A percentile compares a stretch with the other conserved stretches of the same genome.
Evolutionary conservation across 768 basidiomycete genomes (phyloP).

Genomic region (Pleurotus tuber-regium): DNA sequence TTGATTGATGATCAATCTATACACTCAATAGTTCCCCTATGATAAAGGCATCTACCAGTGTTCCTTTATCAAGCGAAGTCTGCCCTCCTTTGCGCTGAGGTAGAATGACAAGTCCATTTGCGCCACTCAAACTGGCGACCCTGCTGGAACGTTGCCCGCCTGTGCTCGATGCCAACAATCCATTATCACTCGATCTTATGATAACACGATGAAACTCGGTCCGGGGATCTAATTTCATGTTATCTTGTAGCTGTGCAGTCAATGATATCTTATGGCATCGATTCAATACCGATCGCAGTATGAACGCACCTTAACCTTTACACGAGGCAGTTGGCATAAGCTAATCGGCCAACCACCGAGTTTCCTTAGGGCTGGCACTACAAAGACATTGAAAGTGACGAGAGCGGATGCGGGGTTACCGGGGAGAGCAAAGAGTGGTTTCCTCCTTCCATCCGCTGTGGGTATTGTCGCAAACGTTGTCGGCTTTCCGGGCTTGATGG

Average conservation of each 20-base stretch:
- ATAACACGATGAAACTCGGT: conserved; percentile 83
- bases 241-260: conserved; percentile 45
- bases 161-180: conserved; percentile 71
- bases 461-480: conserved; percentile 87
- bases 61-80: conserved; percentile 49
- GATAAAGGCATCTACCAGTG: conserved; percentile 55
- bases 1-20: not conserved
- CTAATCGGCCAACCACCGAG: conserved; percentile 65
- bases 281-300: not conserved
- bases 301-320: conserved; percentile 58
- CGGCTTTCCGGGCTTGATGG: conserved; percentile 83
- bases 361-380: conserved; percentile 72
- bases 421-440: conserved; percentile 80
- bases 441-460: conserved; percentile 32
- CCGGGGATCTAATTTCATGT: conserved; percentile 69
- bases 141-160: conserved; percentile 87
- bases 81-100: conserved; percentile 41
- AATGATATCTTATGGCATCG: not conserved
- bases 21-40: conserved; percentile 58
- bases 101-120: conserved; percentile 75
- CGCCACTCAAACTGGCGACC: conserved; percentile 75
- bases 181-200: conserved; percentile 42
- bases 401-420: conserved; percentile 89
- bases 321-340: conserved; percentile 55
- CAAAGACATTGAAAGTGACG: conserved; percentile 83